Evolutionary conservation across 140 eudicot genomes (phyloP).

Genomic region (Flaveria floridana): DNA sequence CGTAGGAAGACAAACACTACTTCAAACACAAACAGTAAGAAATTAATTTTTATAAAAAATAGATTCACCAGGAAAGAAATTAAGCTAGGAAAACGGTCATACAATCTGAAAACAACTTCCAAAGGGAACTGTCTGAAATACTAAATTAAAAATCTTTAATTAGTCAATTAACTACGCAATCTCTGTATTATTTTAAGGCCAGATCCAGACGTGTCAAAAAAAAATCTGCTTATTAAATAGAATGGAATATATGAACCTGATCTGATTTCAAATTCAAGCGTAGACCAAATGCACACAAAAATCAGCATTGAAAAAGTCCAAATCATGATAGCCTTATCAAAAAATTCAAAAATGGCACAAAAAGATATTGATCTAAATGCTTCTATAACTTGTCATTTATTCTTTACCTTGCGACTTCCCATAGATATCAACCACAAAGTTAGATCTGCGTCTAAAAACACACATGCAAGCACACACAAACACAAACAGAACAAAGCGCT

Average conservation of each 20-base stretch:
- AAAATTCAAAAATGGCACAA: not conserved
- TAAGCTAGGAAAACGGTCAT: not conserved
- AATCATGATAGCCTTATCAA: conserved; percentile 4
- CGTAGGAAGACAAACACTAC: not conserved
- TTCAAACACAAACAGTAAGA: not conserved
- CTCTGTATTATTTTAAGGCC: conserved; percentile 17
- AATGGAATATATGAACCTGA: not conserved
- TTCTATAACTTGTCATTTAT: not conserved
- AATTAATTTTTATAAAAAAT: not conserved
- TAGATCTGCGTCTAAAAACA: conserved; percentile 29
- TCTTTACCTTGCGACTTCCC: not conserved
- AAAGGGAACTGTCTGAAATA: conserved; percentile 7
- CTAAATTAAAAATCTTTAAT: not conserved
- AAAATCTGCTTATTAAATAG: not conserved
- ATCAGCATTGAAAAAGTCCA: not conserved
- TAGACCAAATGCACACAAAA: not conserved
- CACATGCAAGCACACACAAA: conserved; percentile 20
- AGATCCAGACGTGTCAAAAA: conserved; percentile 29
- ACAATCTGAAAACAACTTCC: conserved; percentile 5
- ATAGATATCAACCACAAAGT: not conserved
- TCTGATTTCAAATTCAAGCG: not conserved
- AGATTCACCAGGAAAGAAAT: not conserved
- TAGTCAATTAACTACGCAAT: not conserved
- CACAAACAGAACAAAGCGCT: conserved; percentile 14
- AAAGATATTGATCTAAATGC: conserved; percentile 4